Percentiles rank a stretch among this genome's conserved stretches.
These are phyloP conservation scores for Alternaria rosae DNA, from an alignment of 2,329 filamentous ascomycete species.

Conservation along the genomic window DNA sequence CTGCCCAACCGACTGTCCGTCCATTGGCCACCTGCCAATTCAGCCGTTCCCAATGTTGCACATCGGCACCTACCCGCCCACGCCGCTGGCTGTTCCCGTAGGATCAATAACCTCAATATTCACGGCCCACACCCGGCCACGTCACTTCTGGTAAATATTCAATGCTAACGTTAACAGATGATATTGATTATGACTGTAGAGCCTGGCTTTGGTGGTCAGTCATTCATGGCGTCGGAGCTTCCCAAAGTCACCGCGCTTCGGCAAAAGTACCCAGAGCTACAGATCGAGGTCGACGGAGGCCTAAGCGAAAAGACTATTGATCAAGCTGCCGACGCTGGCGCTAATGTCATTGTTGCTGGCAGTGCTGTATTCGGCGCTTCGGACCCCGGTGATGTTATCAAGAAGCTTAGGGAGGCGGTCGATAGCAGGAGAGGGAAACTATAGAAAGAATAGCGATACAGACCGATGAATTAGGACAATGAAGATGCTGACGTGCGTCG, in stretches of 20 bases:
- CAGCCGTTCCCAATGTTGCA: slow-evolving; percentile 5
- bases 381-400: slow-evolving; percentile 86
- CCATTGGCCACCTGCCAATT: slow-evolving; percentile 18
- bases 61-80: slow-evolving; percentile 22
- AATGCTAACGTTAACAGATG: slow-evolving; percentile 69
- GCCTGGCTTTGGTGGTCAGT: slow-evolving; percentile 96
- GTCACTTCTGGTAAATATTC: neutral
- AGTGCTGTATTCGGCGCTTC: slow-evolving; percentile 94
- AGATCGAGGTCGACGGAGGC: slow-evolving; percentile 97
- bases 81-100: slow-evolving; percentile 14
- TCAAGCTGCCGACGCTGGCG: slow-evolving; percentile 91
- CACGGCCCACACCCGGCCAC: slow-evolving; percentile 5
- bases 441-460: slow-evolving; percentile 13
- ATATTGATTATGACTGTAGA: slow-evolving; percentile 98
- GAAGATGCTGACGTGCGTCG: slow-evolving; percentile 14
- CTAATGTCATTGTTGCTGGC: slow-evolving; percentile 97
- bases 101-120: slow-evolving; percentile 16
- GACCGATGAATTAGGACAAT: neutral
- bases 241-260: slow-evolving; percentile 90
- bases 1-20: slow-evolving; percentile 3
- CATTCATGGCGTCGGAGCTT: slow-evolving; percentile 96
- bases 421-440: slow-evolving; percentile 63
- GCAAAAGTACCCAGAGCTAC: slow-evolving; percentile 84
- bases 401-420: slow-evolving; percentile 79
- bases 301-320: slow-evolving; percentile 89